Evolutionary conservation across 2,329 filamentous ascomycete species (phyloP).

Genomic region (Claviceps humidiphila): DNA sequence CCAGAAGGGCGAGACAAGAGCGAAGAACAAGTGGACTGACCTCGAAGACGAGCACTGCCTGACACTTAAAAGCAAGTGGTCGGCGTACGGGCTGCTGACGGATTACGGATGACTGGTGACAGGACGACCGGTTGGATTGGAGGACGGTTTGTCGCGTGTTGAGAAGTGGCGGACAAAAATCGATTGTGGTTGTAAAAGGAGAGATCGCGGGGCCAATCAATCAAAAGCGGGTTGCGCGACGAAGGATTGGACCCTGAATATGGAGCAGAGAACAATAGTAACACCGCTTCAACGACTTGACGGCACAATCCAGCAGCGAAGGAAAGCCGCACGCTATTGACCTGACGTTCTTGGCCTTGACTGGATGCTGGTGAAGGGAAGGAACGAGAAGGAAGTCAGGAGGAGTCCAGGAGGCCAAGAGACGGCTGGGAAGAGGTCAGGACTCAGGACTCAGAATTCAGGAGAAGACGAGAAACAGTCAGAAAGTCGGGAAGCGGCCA

Average conservation of each 20-base stretch:
- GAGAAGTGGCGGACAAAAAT: constrained; percentile 4
- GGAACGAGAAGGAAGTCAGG: not conserved
- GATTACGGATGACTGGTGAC: not conserved
- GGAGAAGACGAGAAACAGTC: too few species aligned
- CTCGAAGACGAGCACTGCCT: not conserved
- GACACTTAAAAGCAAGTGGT: not conserved
- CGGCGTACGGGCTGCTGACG: not conserved
- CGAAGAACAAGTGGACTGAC: not conserved
- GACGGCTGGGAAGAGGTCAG: not conserved
- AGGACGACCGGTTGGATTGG: too few species aligned
- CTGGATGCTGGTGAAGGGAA: not conserved
- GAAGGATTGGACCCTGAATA: not conserved
- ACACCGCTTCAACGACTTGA: not conserved
- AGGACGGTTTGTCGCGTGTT: not conserved
- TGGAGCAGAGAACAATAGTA: constrained; percentile 2
- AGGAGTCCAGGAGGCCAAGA: not conserved
- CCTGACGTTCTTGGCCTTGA: not conserved
- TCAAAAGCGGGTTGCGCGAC: not conserved
- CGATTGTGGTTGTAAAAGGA: constrained; percentile 5
- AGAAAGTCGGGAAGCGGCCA: too few species aligned
- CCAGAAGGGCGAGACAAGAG: not conserved
- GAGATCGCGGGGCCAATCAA: constrained; percentile 5
- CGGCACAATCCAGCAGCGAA: not conserved
- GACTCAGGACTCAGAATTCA: not conserved
- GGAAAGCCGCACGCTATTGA: not conserved